Evolutionary conservation across 257 asterid species (phyloP).

Genomic region (Fraxinus americana): DNA sequence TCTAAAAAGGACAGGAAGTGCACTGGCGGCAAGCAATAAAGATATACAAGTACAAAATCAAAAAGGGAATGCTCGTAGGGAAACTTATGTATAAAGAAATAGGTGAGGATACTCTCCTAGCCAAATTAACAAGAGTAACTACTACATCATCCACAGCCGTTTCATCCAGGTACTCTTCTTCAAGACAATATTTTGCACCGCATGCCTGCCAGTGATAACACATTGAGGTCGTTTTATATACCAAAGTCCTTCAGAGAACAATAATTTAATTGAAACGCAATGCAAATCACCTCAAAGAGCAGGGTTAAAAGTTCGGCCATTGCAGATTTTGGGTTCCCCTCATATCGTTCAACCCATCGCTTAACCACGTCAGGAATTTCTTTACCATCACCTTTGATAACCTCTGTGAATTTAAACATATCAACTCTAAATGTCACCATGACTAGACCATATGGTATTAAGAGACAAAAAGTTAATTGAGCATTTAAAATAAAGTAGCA

Average conservation of each 20-base stretch:
- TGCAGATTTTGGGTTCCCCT: constrained; percentile 68
- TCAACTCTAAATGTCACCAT: constrained; percentile 14
- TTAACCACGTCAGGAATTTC: constrained; percentile 79
- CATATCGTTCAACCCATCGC: constrained; percentile 84
- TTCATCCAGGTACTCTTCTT: constrained; percentile 72
- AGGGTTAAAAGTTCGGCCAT: constrained; percentile 68
- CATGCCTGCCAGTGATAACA: constrained; percentile 66
- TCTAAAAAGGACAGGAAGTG: constrained; percentile 2
- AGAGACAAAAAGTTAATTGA: constrained; percentile 5
- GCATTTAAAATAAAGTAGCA: not conserved
- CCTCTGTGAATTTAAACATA: constrained; percentile 51
- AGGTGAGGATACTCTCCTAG: constrained; percentile 68
- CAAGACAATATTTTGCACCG: constrained; percentile 76
- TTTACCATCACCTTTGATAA: constrained; percentile 74
- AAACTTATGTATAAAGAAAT: constrained; percentile 1
- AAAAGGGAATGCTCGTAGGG: not conserved
- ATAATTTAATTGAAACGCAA: constrained; percentile 18
- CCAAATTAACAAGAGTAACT: constrained; percentile 85
- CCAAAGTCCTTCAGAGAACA: constrained; percentile 13
- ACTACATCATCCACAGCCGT: constrained; percentile 91
- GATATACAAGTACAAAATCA: not conserved
- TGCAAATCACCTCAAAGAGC: constrained; percentile 79
- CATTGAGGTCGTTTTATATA: constrained; percentile 13
- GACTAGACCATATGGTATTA: constrained; percentile 4
- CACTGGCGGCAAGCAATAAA: not conserved